Evolutionary conservation across 2,329 filamentous ascomycete species (phyloP).

Genomic region (Neonectria punicea): DNA sequence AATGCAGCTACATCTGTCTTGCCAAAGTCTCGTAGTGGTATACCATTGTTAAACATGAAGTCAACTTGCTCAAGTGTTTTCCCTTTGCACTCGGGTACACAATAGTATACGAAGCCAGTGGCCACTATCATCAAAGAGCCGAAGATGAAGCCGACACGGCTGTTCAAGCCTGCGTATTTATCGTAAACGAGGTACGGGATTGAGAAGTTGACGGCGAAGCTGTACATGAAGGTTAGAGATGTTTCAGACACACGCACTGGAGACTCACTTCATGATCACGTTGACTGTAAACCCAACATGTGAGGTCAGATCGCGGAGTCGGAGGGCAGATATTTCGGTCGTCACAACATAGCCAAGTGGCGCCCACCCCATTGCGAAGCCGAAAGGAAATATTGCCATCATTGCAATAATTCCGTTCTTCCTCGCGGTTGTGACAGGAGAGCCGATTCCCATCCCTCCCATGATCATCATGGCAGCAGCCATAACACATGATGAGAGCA

Average conservation of each 20-base stretch:
- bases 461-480: slow-evolving; percentile 15
- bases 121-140: slow-evolving; percentile 19
- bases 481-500: slow-evolving; percentile 4
- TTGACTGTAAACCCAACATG: slow-evolving; percentile 30
- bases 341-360: slow-evolving; percentile 16
- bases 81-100: slow-evolving; percentile 33
- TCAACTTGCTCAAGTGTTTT: slow-evolving; percentile 36
- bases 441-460: slow-evolving; percentile 11
- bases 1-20: slow-evolving; percentile 24
- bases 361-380: slow-evolving; percentile 20
- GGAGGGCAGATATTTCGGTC: slow-evolving; percentile 15
- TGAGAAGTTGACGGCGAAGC: slow-evolving; percentile 35
- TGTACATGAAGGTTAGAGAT: background rate
- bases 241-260: background rate
- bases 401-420: slow-evolving; percentile 18
- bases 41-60: slow-evolving; percentile 31
- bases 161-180: slow-evolving; percentile 32
- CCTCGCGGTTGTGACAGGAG: background rate
- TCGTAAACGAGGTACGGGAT: slow-evolving; percentile 36
- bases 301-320: slow-evolving; percentile 25
- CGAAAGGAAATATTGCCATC: slow-evolving; percentile 20
- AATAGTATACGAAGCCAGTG: slow-evolving; percentile 28
- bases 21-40: slow-evolving; percentile 31
- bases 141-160: slow-evolving; percentile 38
- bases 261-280: slow-evolving; percentile 30